Percentiles rank a stretch among this genome's conserved stretches.
These are phyloP conservation scores for Clitopilus hobsonii DNA, from an alignment of 768 basidiomycete genomes.

Conservation along the genomic window DNA sequence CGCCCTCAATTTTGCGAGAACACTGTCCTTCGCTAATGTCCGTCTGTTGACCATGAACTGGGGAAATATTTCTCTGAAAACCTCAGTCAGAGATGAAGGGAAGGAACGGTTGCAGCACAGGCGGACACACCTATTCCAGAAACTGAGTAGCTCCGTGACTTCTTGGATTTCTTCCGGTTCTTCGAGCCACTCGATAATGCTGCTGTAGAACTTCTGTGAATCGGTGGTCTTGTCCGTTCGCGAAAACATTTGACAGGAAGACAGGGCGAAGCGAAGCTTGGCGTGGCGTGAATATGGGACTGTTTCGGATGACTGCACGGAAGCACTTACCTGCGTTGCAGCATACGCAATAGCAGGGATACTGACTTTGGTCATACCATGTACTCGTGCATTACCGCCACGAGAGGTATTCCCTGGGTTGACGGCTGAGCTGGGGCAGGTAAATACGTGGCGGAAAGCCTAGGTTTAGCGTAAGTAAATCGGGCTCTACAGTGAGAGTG, in stretches of 20 bases:
- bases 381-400: background rate
- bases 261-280: background rate
- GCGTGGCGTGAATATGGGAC: background rate
- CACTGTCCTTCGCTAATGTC: background rate
- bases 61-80: background rate
- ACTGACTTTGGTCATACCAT: background rate
- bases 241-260: background rate
- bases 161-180: background rate
- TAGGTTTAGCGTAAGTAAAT: background rate
- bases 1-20: background rate
- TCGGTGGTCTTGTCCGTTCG: background rate
- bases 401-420: constrained; percentile 6
- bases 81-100: background rate
- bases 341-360: constrained; percentile 7
- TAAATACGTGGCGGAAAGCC: constrained; percentile 24
- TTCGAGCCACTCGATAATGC: background rate
- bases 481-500: too few relatives aligned
- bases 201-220: background rate
- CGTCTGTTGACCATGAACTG: background rate
- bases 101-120: too few relatives aligned
- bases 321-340: constrained; percentile 4
- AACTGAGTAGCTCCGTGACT: constrained; percentile 3
- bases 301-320: background rate
- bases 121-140: constrained; percentile 8
- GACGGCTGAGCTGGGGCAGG: constrained; percentile 23